Conservation (phyloP, 495 filamentous ascomycete genomes). For the Penicillium daleae region DNA sequence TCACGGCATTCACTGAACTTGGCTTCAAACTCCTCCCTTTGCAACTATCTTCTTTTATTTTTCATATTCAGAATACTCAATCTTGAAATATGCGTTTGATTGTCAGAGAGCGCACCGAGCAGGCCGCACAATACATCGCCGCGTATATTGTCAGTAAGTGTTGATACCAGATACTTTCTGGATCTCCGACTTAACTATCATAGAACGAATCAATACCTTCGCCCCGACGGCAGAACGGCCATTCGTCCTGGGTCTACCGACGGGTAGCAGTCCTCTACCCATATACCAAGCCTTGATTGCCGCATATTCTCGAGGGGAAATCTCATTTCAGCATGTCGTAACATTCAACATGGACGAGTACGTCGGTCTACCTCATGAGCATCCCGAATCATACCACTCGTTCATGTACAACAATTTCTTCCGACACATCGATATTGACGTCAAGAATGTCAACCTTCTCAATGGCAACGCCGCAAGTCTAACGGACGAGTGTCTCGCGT, state of each 20-base stretch:
- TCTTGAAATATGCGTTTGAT: not conserved
- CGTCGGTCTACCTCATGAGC: not conserved
- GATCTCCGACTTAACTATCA: not conserved
- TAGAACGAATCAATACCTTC: constrained; percentile 6
- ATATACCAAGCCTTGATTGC: constrained; percentile 1
- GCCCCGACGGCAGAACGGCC: not conserved
- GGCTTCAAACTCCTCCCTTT: not conserved
- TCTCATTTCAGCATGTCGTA: constrained; percentile 8
- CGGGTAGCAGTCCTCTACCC: constrained; percentile 1
- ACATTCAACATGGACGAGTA: constrained; percentile 9
- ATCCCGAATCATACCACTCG: constrained; percentile 3
- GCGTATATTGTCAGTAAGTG: constrained; percentile 6
- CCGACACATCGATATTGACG: not conserved
- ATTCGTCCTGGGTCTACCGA: constrained; percentile 5
- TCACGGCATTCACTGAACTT: not conserved
- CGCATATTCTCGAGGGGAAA: not conserved
- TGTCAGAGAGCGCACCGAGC: not conserved
- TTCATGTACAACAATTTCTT: constrained; percentile 8
- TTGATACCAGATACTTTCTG: not conserved
- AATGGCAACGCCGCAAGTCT: not conserved
- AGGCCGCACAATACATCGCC: constrained; percentile 3
- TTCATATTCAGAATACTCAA: too few relatives aligned
- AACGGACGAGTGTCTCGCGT: not conserved
- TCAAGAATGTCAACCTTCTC: not conserved
- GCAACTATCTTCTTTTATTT: not conserved